Base-by-base conservation (phyloP, 305 asterid species). In the Stenogyne calaminthoides region DNA sequence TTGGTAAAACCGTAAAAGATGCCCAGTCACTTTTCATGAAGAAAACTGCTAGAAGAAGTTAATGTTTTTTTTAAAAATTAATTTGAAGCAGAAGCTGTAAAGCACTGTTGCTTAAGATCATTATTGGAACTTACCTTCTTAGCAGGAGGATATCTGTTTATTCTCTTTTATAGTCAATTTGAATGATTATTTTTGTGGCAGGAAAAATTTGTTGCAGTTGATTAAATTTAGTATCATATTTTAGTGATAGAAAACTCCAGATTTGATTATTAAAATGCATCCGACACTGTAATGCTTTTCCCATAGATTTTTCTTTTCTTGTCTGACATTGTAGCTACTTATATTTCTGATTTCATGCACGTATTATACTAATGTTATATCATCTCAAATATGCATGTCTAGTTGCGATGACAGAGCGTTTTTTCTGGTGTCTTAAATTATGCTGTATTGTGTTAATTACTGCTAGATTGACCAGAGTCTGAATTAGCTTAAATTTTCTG, bases 351-450 rank as follows among this genome's bases (percentile, higher is more conserved):
- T 46, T 64, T 9, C 16, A 39, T 29, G 5, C 3, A 9, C 9
- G 54, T 18, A 7, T 39, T 8, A 1, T 55, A 9, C n/a, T 0
- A 44, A 39, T 62, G 57, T 29, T 8, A 5, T 25, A n/a, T 47
- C 22, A 51, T 65, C 59, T 76, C 55, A 27, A 65, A 12, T 54
- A n/a, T n/a, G n/a, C n/a, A n/a, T n/a, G n/a, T n/a, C n/a, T n/a
- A n/a, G n/a, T n/a, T n/a, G n/a, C n/a, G n/a, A 18, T 58, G n/a
- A 7, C n/a, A 49, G 14, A 16, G 9, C 32, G 14, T 16, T 36
- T 49, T 65, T 62, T 75, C 39, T 34, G 49, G 47, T 29, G 36
- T 18, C 6, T 15, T 63, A n/a, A 5, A 29, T 6, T 65, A 16
- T 10, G 9, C 39, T 15, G 7, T 51, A 57, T 47, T 27, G 19